A percentile compares a stretch with the other conserved stretches of the same genome.
phyloP scores from a whole-genome alignment of 2,329 filamentous ascomycete species.

The Colletotrichum magnum region DNA sequence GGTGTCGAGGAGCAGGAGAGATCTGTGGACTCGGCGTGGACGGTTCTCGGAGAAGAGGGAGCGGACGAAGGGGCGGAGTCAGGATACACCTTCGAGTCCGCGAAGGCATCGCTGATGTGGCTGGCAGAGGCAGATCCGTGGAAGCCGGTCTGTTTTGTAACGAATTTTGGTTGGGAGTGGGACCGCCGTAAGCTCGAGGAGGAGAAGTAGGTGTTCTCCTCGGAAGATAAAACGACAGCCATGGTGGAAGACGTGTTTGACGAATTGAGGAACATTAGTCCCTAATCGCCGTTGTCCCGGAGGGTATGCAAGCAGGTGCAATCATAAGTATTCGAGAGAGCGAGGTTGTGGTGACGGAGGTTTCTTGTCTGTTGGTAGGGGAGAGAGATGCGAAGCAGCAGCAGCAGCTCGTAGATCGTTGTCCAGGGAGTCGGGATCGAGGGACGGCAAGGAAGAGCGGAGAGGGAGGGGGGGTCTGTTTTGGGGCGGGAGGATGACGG shows the following conservation, averaged over 20 bases:
- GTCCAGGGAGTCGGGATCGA: conserved; percentile 35
- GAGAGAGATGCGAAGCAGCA: neutral
- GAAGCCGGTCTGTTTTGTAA: conserved; percentile 58
- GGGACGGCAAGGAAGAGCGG: conserved; percentile 21
- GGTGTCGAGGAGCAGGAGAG: conserved; percentile 75
- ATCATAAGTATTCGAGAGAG: conserved; percentile 27
- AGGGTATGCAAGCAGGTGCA: conserved; percentile 19
- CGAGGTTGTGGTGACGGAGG: neutral
- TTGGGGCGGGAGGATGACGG: conserved; percentile 35
- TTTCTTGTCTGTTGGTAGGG: conserved; percentile 23
- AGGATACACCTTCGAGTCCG: conserved; percentile 57
- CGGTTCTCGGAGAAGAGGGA: conserved; percentile 69
- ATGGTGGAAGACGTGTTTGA: conserved; percentile 51
- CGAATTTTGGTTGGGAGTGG: conserved; percentile 72
- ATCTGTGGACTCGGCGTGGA: conserved; percentile 67
- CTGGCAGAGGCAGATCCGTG: conserved; percentile 62
- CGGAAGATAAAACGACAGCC: conserved; percentile 70
- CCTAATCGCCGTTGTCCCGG: conserved; percentile 31
- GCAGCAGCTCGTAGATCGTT: conserved; percentile 32
- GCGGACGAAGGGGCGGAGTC: conserved; percentile 67
- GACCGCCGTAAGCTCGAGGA: conserved; percentile 69
- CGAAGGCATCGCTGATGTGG: conserved; percentile 63
- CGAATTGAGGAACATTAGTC: conserved; percentile 38
- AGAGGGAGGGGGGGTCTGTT: conserved; percentile 21
- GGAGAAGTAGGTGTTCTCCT: conserved; percentile 71